Percentiles rank a stretch among this genome's conserved stretches.
Conservation (phyloP, 1,284 basidiomycete species). For the Schizopora paradoxa region DNA sequence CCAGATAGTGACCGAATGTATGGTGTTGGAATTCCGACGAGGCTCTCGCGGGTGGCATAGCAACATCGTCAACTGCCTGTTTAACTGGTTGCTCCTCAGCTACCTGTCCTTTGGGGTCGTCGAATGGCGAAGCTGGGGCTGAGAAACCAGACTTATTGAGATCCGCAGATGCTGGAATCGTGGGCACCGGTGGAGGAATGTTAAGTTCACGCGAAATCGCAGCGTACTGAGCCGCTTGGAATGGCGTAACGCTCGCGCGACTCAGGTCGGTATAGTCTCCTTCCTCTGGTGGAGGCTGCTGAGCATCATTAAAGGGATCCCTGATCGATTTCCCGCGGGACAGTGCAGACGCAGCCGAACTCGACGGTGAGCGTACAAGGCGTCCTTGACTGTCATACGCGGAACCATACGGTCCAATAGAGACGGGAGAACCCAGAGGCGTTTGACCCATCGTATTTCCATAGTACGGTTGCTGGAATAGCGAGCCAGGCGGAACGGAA, state of each 20-base stretch:
- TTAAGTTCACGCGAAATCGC: slow-evolving; percentile 57
- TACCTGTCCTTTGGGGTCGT: slow-evolving; percentile 15
- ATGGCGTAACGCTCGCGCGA: slow-evolving; percentile 65
- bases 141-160: slow-evolving; percentile 12
- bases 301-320: too few species aligned
- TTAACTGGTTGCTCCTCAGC: background rate
- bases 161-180: slow-evolving; percentile 31
- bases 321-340: slow-evolving; percentile 10
- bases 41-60: slow-evolving; percentile 23
- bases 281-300: slow-evolving; percentile 11
- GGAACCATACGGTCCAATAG: slow-evolving; percentile 13
- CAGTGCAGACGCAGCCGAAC: slow-evolving; percentile 3
- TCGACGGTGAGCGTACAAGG: slow-evolving; percentile 12
- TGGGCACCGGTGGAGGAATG: slow-evolving; percentile 35
- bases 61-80: slow-evolving; percentile 2
- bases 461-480: slow-evolving; percentile 23
- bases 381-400: slow-evolving; percentile 14
- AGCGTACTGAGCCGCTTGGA: slow-evolving; percentile 67
- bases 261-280: slow-evolving; percentile 49
- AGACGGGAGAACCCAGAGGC: slow-evolving; percentile 13
- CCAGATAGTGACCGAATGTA: slow-evolving; percentile 33
- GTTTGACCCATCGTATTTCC: slow-evolving; percentile 15
- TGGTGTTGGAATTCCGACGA: slow-evolving; percentile 34
- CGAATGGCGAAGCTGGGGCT: slow-evolving; percentile 9
- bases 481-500: slow-evolving; percentile 9